Percentiles rank a stretch among this genome's conserved stretches.
phyloP scores from a whole-genome alignment of 305 asterid species.

The Fraxinus albicans region DNA sequence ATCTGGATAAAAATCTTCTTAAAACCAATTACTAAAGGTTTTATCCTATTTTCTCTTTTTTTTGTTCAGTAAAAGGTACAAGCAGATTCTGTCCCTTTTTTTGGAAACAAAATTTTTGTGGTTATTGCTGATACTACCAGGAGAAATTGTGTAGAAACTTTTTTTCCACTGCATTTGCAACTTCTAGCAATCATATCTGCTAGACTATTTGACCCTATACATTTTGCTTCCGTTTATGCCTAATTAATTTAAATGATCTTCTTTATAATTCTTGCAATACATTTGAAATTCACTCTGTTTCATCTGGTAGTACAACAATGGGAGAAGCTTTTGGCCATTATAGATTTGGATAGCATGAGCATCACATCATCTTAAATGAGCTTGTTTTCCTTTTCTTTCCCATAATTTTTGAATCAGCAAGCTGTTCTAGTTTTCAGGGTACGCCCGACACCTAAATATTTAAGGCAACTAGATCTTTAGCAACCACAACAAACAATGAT shows the following conservation, averaged over 20 bases:
- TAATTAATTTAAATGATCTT: background rate
- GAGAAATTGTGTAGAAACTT: background rate
- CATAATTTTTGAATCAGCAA: background rate
- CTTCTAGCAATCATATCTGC: background rate
- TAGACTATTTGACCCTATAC: background rate
- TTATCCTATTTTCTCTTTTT: background rate
- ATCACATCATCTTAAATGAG: background rate
- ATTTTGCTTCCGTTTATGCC: background rate
- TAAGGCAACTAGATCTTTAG: background rate
- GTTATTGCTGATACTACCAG: background rate
- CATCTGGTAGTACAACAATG: background rate
- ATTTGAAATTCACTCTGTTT: background rate
- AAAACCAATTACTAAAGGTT: background rate
- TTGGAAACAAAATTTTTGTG: background rate
- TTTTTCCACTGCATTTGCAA: background rate
- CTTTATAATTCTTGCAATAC: background rate
- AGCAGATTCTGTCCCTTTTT: background rate
- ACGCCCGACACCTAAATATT: background rate
- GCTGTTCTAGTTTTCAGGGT: background rate
- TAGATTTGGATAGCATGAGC: background rate
- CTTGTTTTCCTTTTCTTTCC: background rate
- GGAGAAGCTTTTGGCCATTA: background rate
- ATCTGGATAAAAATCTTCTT: background rate
- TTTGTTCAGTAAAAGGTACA: background rate
- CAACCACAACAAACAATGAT: background rate